phyloP scores from a whole-genome alignment of 352 stramenopile species.

The Globisporangium nunn region DNA sequence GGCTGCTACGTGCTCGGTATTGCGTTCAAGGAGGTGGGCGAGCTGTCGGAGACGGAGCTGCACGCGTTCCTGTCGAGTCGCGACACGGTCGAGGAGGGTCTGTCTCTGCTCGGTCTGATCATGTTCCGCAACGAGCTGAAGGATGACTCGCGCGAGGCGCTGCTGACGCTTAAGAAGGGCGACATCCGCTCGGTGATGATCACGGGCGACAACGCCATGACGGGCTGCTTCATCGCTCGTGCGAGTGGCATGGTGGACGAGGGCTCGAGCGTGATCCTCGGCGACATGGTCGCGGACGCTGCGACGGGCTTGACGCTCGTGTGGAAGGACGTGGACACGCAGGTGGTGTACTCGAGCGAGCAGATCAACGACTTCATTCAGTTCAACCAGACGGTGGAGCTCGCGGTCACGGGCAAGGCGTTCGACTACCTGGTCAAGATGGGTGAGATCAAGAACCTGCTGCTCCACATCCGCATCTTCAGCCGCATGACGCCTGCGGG shows the following conservation, averaged over 20 bases:
- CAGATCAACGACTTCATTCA: conserved; percentile 40
- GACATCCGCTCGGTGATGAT: conserved; percentile 85
- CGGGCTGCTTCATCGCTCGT: conserved; percentile 67
- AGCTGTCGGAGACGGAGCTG: conserved; percentile 26
- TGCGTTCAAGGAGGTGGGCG: conserved; percentile 49
- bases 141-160: conserved; percentile 71
- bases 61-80: conserved; percentile 44
- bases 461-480: conserved; percentile 73
- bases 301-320: conserved; percentile 29
- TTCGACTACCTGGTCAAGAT: conserved; percentile 69
- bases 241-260: conserved; percentile 54
- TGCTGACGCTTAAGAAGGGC: conserved; percentile 68
- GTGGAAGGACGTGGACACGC: conserved; percentile 62
- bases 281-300: conserved; percentile 44
- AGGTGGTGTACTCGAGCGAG: conserved; percentile 41
- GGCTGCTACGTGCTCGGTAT: conserved; percentile 90
- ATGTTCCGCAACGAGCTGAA: conserved; percentile 90
- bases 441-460: conserved; percentile 45
- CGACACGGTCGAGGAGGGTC: conserved; percentile 64
- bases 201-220: conserved; percentile 84
- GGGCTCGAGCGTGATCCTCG: conserved; percentile 44
- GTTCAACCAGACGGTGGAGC: conserved; percentile 31
- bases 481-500: conserved; percentile 69
- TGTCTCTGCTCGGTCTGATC: conserved; percentile 77
- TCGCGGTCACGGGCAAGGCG: conserved; percentile 64